Evolutionary conservation across 306 rosid genomes (phyloP).

Genomic region (Vachellia collinsii): DNA sequence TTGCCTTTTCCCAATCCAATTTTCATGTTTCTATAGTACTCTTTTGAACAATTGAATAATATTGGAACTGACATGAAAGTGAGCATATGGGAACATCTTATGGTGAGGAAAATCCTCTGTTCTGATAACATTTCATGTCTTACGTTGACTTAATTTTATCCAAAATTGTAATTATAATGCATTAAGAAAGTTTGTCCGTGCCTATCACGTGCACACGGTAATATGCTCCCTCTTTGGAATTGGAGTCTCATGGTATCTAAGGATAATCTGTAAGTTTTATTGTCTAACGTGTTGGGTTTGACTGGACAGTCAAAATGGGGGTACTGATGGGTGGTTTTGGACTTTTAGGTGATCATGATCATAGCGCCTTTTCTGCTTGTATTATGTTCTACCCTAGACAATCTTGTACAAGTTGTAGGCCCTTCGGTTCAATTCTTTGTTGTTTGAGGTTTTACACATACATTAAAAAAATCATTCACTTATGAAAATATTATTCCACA

Average conservation of each 20-base stretch:
- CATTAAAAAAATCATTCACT: not conserved
- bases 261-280: not conserved
- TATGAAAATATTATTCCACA: not conserved
- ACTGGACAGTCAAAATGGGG: constrained; percentile 5
- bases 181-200: not conserved
- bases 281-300: constrained; percentile 15
- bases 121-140: not conserved
- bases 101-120: not conserved
- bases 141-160: not conserved
- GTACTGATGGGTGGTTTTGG: constrained; percentile 9
- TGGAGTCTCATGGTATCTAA: not conserved
- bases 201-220: not conserved
- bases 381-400: not conserved
- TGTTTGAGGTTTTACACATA: not conserved
- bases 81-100: no score
- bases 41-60: not conserved
- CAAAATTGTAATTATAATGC: not conserved
- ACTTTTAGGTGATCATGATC: constrained; percentile 4
- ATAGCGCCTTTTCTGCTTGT: constrained; percentile 6
- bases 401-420: not conserved
- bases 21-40: not conserved
- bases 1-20: not conserved
- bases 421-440: not conserved
- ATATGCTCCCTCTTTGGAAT: not conserved
- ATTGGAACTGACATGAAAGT: not conserved